A percentile compares a stretch with the other conserved stretches of the same genome.
Evolutionary conservation across 352 stramenopile species (phyloP).

Genomic region (Blastocystis sp.): DNA sequence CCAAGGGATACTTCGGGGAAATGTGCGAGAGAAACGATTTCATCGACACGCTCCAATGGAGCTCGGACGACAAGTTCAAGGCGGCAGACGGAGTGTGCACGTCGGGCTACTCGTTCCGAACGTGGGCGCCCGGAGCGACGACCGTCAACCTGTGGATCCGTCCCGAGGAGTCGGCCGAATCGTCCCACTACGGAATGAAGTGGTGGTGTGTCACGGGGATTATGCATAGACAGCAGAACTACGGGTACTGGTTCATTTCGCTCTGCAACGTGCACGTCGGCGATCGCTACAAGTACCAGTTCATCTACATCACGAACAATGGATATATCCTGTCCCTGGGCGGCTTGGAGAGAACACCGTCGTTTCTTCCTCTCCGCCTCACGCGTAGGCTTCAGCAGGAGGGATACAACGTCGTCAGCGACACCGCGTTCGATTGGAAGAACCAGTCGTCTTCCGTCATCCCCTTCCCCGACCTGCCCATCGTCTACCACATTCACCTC

Average conservation of each 20-base stretch:
- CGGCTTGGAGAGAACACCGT: slow-evolving; percentile 24
- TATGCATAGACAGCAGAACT: slow-evolving; percentile 5
- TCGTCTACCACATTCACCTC: slow-evolving; percentile 61
- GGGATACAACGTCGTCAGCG: neutral
- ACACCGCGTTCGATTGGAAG: slow-evolving; percentile 34
- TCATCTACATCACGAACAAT: slow-evolving; percentile 35
- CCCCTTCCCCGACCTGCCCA: neutral
- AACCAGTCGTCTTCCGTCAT: neutral
- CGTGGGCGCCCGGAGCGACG: slow-evolving; percentile 41
- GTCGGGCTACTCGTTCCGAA: slow-evolving; percentile 39
- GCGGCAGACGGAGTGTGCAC: neutral
- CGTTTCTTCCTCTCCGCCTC: neutral
- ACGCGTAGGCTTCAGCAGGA: neutral
- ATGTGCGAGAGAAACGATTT: slow-evolving; percentile 62
- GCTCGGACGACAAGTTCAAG: neutral
- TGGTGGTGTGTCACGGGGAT: neutral
- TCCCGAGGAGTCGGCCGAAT: neutral
- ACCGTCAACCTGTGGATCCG: slow-evolving; percentile 10
- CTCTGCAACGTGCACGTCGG: neutral
- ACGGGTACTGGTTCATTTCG: slow-evolving; percentile 59
- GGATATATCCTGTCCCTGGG: slow-evolving; percentile 42
- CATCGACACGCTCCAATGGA: slow-evolving; percentile 8
- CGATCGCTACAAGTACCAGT: slow-evolving; percentile 14
- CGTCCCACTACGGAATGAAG: slow-evolving; percentile 34
- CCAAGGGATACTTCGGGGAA: slow-evolving; percentile 15